These are phyloP conservation scores for Exserohilum turcica DNA, from an alignment of 2,329 filamentous ascomycete species.

Conservation along the genomic window DNA sequence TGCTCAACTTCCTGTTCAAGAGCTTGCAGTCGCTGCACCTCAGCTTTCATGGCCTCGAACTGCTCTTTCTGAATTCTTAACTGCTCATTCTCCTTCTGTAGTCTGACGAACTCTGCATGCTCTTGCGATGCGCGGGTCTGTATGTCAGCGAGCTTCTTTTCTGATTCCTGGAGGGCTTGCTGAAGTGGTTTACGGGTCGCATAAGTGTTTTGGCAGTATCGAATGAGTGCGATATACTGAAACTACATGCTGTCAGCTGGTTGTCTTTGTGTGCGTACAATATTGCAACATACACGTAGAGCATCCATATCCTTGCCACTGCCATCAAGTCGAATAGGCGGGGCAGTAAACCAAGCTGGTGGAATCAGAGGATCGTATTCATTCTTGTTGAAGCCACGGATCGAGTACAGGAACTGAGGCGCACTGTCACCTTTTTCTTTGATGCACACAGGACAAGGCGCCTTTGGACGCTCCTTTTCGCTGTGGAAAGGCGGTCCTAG, in stretches of 20 bases:
- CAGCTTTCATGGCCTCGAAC: slow-evolving; percentile 14
- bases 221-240: slow-evolving; percentile 49
- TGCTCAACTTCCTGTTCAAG: slow-evolving; percentile 28
- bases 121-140: slow-evolving; percentile 45
- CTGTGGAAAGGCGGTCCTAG: slow-evolving; percentile 55
- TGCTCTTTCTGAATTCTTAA: slow-evolving; percentile 17
- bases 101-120: slow-evolving; percentile 36
- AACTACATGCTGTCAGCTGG: slow-evolving; percentile 47
- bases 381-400: slow-evolving; percentile 51
- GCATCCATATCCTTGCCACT: slow-evolving; percentile 49
- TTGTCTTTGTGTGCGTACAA: not conserved
- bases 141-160: slow-evolving; percentile 34
- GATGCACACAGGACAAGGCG: slow-evolving; percentile 54
- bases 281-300: slow-evolving; percentile 43
- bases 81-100: slow-evolving; percentile 30
- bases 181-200: slow-evolving; percentile 25
- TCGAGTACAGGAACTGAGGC: slow-evolving; percentile 50
- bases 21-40: slow-evolving; percentile 24
- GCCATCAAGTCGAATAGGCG: slow-evolving; percentile 51
- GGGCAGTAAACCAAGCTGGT: slow-evolving; percentile 49
- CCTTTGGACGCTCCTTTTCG: slow-evolving; percentile 47
- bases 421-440: slow-evolving; percentile 43
- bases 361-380: slow-evolving; percentile 54
- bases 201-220: slow-evolving; percentile 33
- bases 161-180: slow-evolving; percentile 15